Base-by-base conservation (phyloP, 495 filamentous ascomycete genomes). In the Aspergillus baeticus region DNA sequence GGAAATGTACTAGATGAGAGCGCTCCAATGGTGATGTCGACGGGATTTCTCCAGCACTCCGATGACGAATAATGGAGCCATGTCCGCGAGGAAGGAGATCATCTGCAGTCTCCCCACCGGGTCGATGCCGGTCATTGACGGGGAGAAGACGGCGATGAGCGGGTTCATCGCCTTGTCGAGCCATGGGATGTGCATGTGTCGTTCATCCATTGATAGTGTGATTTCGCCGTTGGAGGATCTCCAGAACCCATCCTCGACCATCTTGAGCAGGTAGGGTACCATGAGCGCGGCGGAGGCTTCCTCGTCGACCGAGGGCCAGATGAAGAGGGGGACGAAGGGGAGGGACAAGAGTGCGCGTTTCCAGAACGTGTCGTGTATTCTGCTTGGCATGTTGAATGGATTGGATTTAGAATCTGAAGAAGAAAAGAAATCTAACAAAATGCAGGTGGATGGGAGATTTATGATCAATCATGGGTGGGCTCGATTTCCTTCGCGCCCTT, bases 11-110 rank as follows among this genome's bases (percentile, higher is more conserved):
- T 58, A 47, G 10, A 59, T 2, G 0, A 44, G 20, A 15, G 42
- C 51, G 14, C 14, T 2, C 35, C 49, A 43, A 4, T 51, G 35
- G 20, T 60, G 38, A 0, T n/a, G 29, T 6, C 54, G 42, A 3
- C 64, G 61, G 22, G 53, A 63, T 21, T 61, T 62, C n/a, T 63
- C 64, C 17, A 67, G 42, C 20, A 63, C 23, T 59, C 64, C 63
- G 41, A 62, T 60, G 3, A 29, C 58, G 26, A 60, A 63, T 0
- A 67, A 6, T 0, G 58, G 46, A 0, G 50, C 54, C 2, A 59
- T 2, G 11, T 67, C 61, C 3, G 55, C 29, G 15, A 67, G 34
- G 23, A 67, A 67, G 1, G 61, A 53, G 18, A 63, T 39, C 53
- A 60, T 58, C 7, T 67, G 64, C 1, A 51, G 29, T 7, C 46